phyloP scores from a whole-genome alignment of 768 basidiomycete genomes.

The Tulasnella sp. region DNA sequence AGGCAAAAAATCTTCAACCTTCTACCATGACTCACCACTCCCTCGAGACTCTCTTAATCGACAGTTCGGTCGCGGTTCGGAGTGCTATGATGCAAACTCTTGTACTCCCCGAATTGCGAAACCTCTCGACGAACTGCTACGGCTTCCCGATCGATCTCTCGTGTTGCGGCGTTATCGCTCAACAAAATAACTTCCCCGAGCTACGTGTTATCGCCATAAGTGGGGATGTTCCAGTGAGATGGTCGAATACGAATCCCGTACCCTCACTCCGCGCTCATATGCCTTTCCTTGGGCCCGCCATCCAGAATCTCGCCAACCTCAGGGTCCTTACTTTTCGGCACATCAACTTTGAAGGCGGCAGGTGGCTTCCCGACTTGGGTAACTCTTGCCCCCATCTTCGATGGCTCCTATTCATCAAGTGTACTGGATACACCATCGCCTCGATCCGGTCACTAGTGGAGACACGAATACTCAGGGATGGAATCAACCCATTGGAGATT shows the following conservation, averaged over 20 bases:
- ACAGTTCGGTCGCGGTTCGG: not conserved
- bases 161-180: not conserved
- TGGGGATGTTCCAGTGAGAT: not conserved
- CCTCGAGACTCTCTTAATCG: not conserved
- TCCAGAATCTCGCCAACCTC: not conserved
- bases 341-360: not conserved
- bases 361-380: not conserved
- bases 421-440: not conserved
- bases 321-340: not conserved
- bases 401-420: not conserved
- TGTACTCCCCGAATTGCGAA: not conserved
- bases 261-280: not conserved
- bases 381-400: not conserved
- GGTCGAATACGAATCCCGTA: not conserved
- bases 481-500: not conserved
- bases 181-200: not conserved
- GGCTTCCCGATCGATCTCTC: not conserved
- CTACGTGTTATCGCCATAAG: not conserved
- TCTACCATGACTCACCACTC: not conserved
- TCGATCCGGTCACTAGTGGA: not conserved
- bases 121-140: not conserved
- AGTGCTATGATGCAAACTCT: not conserved
- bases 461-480: not conserved
- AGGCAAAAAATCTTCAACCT: not conserved
- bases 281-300: not conserved